A percentile compares a stretch with the other conserved stretches of the same genome.
Conservation (phyloP, 2,329 filamentous ascomycete species). For the Orbilia blumenaviensis region DNA sequence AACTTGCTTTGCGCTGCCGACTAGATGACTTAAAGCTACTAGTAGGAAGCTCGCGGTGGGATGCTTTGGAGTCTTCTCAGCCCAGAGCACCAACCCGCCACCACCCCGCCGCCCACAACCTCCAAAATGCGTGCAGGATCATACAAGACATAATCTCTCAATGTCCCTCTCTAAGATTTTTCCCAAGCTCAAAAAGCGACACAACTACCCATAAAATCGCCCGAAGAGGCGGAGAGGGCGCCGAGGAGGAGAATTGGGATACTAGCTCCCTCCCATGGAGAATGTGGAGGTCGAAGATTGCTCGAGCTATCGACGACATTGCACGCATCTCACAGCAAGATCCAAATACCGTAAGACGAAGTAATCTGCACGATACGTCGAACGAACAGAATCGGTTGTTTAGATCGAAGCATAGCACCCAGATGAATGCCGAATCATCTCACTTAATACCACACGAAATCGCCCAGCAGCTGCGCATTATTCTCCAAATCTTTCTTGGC, state of each 20-base stretch:
- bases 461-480: constrained; percentile 28
- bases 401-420: constrained; percentile 5
- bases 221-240: background rate
- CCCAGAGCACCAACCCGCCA: constrained; percentile 7
- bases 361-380: background rate
- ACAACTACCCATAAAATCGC: background rate
- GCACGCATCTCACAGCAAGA: constrained; percentile 41
- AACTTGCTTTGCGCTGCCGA: constrained; percentile 40
- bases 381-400: constrained; percentile 26
- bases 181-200: constrained; percentile 32
- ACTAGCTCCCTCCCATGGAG: constrained; percentile 47
- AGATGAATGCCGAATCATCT: constrained; percentile 3
- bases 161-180: constrained; percentile 34
- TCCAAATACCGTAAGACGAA: constrained; percentile 1
- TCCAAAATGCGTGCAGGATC: constrained; percentile 31
- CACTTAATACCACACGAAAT: constrained; percentile 44
- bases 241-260: constrained; percentile 42
- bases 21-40: constrained; percentile 32
- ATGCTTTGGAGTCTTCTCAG: constrained; percentile 23
- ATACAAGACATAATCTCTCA: constrained; percentile 38
- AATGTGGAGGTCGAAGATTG: constrained; percentile 51
- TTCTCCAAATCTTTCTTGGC: constrained; percentile 46
- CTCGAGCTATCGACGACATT: constrained; percentile 45
- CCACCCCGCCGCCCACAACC: constrained; percentile 8
- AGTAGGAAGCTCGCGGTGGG: constrained; percentile 32